These are phyloP conservation scores for Rhodotorula taiwanensis DNA, from an alignment of 768 basidiomycete genomes.

Conservation along the genomic window DNA sequence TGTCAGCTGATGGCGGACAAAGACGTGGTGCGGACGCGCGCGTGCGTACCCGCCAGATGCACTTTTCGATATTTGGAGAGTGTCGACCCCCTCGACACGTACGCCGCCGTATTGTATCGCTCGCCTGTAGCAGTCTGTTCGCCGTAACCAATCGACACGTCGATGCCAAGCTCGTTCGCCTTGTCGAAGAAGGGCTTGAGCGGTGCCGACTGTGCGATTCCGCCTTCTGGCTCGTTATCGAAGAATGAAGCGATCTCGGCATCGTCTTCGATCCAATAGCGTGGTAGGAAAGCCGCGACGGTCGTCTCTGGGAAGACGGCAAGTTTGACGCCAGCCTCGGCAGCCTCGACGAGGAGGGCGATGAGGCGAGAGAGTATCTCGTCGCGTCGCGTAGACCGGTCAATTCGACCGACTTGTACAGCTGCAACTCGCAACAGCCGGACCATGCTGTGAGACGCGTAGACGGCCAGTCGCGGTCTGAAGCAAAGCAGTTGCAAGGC, in stretches of 20 bases:
- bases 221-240: conserved; percentile 38
- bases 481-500: no score
- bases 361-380: conserved; percentile 39
- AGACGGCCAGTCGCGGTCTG: no score
- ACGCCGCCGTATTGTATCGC: conserved; percentile 43
- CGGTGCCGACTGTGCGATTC: conserved; percentile 34
- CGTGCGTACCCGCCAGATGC: conserved; percentile 39
- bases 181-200: conserved; percentile 41
- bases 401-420: conserved; percentile 43
- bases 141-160: conserved; percentile 44
- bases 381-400: conserved; percentile 36
- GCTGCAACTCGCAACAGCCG: conserved; percentile 43
- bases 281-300: conserved; percentile 43
- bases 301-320: conserved; percentile 34
- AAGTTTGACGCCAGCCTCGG: conserved; percentile 11
- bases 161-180: conserved; percentile 39
- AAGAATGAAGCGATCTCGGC: conserved; percentile 41
- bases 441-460: conserved; percentile 37
- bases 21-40: no score
- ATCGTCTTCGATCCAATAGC: conserved; percentile 41
- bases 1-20: background rate
- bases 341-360: conserved; percentile 36
- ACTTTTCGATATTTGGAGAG: conserved; percentile 43
- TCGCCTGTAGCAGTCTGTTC: conserved; percentile 39
- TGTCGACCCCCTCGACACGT: conserved; percentile 40